These are phyloP conservation scores for Sphagnum magellanicum DNA, from an alignment of 228 moss, liverwort and hornwort genomes.

Conservation along the genomic window DNA sequence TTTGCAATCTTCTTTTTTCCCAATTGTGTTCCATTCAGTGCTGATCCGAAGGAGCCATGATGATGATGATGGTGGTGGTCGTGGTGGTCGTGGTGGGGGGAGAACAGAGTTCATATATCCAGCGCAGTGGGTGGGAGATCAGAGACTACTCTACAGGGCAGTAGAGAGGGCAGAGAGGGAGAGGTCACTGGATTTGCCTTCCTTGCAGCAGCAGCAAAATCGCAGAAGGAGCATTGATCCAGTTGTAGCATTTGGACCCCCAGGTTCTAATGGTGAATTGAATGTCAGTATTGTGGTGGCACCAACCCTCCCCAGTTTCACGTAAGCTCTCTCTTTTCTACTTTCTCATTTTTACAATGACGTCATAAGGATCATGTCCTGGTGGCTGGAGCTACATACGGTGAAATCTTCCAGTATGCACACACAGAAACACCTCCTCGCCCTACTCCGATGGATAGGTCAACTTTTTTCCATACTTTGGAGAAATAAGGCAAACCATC, in stretches of 20 bases:
- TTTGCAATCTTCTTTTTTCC: neutral
- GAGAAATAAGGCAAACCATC: no score
- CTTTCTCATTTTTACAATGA: neutral
- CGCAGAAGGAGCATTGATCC: conserved; percentile 47
- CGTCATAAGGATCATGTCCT: no score
- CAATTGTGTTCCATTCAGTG: neutral
- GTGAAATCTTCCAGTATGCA: no score
- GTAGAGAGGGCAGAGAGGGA: conserved; percentile 72
- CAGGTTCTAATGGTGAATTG: conserved; percentile 70
- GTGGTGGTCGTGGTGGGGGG: neutral
- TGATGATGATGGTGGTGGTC: neutral
- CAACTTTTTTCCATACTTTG: no score
- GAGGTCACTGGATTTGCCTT: conserved; percentile 63
- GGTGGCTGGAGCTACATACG: neutral
- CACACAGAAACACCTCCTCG: no score
- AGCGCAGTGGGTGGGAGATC: conserved; percentile 81
- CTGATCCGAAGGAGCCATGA: neutral
- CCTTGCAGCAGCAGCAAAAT: conserved; percentile 25
- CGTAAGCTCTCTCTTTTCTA: conserved; percentile 24
- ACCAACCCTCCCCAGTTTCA: conserved; percentile 65
- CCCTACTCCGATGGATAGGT: no score
- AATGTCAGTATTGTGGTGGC: conserved; percentile 88
- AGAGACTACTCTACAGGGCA: conserved; percentile 77
- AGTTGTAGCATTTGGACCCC: conserved; percentile 82
- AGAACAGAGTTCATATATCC: conserved; percentile 75